Base-by-base conservation (phyloP, 176 grass and related monocot species). In the Oryza rufipogon region DNA sequence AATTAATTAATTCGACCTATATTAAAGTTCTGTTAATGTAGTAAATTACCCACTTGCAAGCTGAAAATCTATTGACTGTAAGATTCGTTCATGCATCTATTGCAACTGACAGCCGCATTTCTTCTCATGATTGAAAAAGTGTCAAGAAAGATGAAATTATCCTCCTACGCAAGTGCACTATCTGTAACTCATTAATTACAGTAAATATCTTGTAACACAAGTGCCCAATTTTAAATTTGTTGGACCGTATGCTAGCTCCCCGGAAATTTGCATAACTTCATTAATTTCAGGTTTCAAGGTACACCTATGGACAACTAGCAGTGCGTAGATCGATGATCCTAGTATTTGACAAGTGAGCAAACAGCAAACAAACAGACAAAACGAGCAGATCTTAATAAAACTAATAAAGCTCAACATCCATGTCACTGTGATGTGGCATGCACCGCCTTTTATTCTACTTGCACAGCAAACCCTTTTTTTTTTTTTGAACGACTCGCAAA, bases 341-440 rank as follows among this genome's bases (percentile, higher is more conserved):
- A 46, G 33, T 48, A 84, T 39, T 39, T 73, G 71, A 74, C 13
- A 7, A 75, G 54, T 72, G 22, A 70, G 68, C 22, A 63, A 20
- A 46, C 66, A 54, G 30, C 41, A 54, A 61, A 80, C 61, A 61
- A 80, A 38, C 61, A n/a, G 76, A 89, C 76, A 89, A 80, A 75
- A 25, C 17, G 5, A 51, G 52, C 39, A 51, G n/a, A 36, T 7
- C 20, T 51, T 77, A 77, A 71, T 3, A 34, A 77, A 82, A 30
- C 58, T 39, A 7, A 77, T 4, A 70, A 71, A 71, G 38, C 11
- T 52, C 48, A 41, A 70, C 34, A 47, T 82, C 49, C 71, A 9
- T 69, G 64, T 76, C 79, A 70, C 2, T 46, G 17, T 38, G 78
- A 70, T 36, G 47, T 75, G 47, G 26, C 51, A n/a, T 38, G 84